A percentile compares a stretch with the other conserved stretches of the same genome.
Conservation (phyloP, 1,284 basidiomycete genomes). For the Sporisorium scitamineum region DNA sequence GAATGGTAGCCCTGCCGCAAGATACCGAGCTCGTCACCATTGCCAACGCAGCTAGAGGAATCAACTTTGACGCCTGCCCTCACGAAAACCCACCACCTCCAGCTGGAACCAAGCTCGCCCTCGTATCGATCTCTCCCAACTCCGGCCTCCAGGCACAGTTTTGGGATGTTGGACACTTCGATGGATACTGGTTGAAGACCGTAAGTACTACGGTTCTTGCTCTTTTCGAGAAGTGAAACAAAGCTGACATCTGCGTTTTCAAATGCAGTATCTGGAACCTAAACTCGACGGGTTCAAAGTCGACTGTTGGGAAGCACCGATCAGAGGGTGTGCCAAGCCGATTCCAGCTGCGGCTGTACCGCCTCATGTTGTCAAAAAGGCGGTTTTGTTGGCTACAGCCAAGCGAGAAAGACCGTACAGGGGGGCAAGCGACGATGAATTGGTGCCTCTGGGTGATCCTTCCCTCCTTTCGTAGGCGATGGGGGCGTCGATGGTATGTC, state of each 20-base stretch:
- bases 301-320: slow-evolving; percentile 12
- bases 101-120: neutral
- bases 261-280: slow-evolving; percentile 1
- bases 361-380: neutral
- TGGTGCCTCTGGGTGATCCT: slow-evolving; percentile 9
- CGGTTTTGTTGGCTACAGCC: neutral
- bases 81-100: neutral
- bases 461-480: neutral
- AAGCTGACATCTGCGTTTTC: neutral
- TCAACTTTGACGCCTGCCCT: slow-evolving; percentile 7
- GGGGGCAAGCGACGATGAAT: slow-evolving; percentile 3
- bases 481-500: too few species aligned
- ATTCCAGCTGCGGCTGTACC: neutral
- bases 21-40: neutral
- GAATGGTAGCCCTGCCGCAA: slow-evolving; percentile 17
- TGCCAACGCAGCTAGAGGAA: slow-evolving; percentile 15
- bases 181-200: slow-evolving; percentile 14
- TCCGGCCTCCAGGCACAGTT: slow-evolving; percentile 11
- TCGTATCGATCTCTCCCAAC: neutral
- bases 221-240: neutral
- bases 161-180: neutral
- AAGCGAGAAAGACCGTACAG: neutral
- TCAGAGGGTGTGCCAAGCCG: neutral
- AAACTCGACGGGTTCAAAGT: neutral
- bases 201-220: neutral